Base-by-base conservation (phyloP, 1,139 yeast species). In the Pneumocystis canis region DNA sequence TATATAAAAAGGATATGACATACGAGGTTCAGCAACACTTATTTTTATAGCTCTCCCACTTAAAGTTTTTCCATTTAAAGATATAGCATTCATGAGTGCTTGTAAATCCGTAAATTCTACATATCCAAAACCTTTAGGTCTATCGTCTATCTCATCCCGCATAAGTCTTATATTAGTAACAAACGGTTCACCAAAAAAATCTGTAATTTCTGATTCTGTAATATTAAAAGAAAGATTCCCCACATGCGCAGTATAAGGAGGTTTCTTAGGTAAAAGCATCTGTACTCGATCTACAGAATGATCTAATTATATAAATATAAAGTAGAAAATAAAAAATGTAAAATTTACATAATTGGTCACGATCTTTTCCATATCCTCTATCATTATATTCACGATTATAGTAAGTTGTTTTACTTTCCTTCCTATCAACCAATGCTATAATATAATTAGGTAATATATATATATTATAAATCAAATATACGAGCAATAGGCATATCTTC, bases 161-260 rank as follows among this genome's bases (percentile, higher is more conserved):
- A 96, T 96, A 35, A 74, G 65, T 25, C 77, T 77, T 66, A 89
- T 80, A 64, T 87, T 83, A 60, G 78, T 78, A 60, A 65, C 65
- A 18, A 58, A 41, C 58, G 80, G 79, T 61, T 80, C 81, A 74
- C 85, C 76, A 67, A 90, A 83, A 77, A 87, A 86, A 60, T 82
- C 82, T 63, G 75, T 77, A 66, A 92, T 79, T 59, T 79, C 82
- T 47, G 78, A 83, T 73, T 90, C 96, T 64, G 79, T 76, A 59
- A 83, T 81, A 68, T 87, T 92, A 84, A 89, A 87, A 65, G 96
- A 89, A 72, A 94, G 81, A 75, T 90, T 89, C 72, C 84, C 82
- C 69, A 92, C 80, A 74, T 89, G 83, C 28, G 96, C 97, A 71
- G 88, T 86, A 79, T 76, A 94, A 63, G 99, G 99, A 37, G 97